These are phyloP conservation scores for Phaffia tasmanica DNA, from an alignment of 768 basidiomycete species.

Conservation along the genomic window DNA sequence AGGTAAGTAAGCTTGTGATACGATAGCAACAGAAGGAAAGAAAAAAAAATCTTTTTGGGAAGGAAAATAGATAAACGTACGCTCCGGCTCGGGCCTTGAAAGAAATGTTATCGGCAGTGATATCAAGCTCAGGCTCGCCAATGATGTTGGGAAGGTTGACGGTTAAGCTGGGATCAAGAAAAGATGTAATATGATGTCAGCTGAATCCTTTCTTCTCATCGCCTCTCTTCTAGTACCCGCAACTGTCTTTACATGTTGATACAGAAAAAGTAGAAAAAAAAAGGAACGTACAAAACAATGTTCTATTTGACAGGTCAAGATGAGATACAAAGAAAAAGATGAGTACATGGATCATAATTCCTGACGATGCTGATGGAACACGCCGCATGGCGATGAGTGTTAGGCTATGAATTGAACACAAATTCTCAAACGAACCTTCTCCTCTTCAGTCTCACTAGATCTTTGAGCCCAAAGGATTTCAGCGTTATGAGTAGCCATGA, in stretches of 20 bases:
- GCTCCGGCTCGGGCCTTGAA: constrained; percentile 39
- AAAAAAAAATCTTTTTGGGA: background rate
- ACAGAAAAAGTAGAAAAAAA: background rate
- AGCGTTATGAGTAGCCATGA: constrained; percentile 33
- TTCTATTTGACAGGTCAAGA: constrained; percentile 48
- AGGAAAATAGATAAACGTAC: constrained; percentile 27
- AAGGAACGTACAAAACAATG: constrained; percentile 47
- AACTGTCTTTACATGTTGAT: constrained; percentile 62
- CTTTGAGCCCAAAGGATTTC: constrained; percentile 94
- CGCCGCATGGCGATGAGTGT: background rate
- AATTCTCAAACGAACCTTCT: constrained; percentile 49
- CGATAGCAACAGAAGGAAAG: background rate
- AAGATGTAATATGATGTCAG: background rate
- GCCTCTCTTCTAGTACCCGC: constrained; percentile 23
- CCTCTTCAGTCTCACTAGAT: constrained; percentile 52
- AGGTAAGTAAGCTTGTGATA: background rate
- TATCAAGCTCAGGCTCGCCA: constrained; percentile 36
- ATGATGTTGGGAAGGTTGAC: constrained; percentile 28
- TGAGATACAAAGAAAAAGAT: background rate
- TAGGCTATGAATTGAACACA: background rate
- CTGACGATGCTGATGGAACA: background rate
- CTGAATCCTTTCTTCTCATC: background rate
- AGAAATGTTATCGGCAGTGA: constrained; percentile 36
- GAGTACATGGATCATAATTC: background rate
- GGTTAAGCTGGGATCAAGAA: constrained; percentile 15